These are phyloP conservation scores for Chiua virens DNA, from an alignment of 768 basidiomycete genomes.

Conservation along the genomic window DNA sequence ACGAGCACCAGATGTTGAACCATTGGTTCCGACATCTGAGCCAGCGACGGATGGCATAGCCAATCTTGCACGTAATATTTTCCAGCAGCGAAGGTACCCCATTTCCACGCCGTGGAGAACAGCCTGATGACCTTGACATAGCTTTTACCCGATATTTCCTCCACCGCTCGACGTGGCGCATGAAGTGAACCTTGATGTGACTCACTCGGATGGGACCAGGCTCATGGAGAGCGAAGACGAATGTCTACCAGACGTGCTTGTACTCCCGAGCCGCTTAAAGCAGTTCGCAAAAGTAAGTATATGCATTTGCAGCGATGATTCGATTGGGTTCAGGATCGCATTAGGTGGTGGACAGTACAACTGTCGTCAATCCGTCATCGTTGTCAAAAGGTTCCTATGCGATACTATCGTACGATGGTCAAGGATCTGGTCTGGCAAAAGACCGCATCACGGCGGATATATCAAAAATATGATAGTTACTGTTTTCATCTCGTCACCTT, in stretches of 20 bases:
- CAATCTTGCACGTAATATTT: conserved; percentile 71
- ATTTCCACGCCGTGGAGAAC: background rate
- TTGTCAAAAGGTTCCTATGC: conserved; percentile 62
- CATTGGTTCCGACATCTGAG: conserved; percentile 44
- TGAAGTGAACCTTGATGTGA: conserved; percentile 89
- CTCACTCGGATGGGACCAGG: conserved; percentile 60
- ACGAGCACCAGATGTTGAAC: conserved; percentile 60
- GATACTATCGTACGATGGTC: conserved; percentile 37
- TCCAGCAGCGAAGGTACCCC: conserved; percentile 82
- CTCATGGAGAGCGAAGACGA: conserved; percentile 36
- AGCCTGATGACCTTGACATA: conserved; percentile 30
- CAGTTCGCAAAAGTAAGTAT: conserved; percentile 80
- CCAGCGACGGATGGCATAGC: conserved; percentile 71
- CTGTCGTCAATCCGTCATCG: conserved; percentile 85
- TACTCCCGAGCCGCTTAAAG: conserved; percentile 86
- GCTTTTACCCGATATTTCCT: conserved; percentile 96
- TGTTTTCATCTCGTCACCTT: background rate
- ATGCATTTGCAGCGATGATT: background rate
- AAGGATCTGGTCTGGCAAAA: conserved; percentile 23
- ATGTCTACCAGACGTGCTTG: conserved; percentile 76
- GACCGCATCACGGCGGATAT: conserved; percentile 31
- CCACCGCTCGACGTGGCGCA: conserved; percentile 67
- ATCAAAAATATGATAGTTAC: conserved; percentile 24
- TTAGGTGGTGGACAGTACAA: conserved; percentile 75
- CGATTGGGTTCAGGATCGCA: background rate